phyloP scores from a whole-genome alignment of 257 asterid species.

The Coffea canephora region DNA sequence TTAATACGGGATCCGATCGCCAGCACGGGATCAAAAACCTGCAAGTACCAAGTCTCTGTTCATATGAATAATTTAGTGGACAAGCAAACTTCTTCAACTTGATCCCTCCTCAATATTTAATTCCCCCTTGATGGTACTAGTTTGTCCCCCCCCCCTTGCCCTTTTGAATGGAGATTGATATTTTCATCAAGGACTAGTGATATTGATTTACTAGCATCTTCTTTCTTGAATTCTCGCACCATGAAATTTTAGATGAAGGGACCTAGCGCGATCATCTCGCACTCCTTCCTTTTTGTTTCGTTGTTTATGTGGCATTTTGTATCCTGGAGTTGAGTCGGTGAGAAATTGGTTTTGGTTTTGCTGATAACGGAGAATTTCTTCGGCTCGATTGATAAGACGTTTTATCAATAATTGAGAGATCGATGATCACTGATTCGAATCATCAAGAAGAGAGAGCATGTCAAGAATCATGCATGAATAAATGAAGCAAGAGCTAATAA shows the following conservation, averaged over 20 bases:
- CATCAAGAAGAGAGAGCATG: too few species aligned
- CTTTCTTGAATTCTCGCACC: neutral
- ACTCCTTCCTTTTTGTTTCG: too few species aligned
- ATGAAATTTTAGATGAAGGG: neutral
- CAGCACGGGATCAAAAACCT: conserved; percentile 15
- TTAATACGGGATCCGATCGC: conserved; percentile 30
- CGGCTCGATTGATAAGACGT: too few species aligned
- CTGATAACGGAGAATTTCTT: too few species aligned
- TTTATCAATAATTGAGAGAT: too few species aligned
- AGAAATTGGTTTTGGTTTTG: too few species aligned
- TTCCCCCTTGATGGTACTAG: neutral
- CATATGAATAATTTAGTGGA: neutral
- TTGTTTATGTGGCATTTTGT: too few species aligned
- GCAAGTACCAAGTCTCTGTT: conserved; percentile 18
- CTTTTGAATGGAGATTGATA: neutral
- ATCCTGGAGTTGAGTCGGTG: too few species aligned
- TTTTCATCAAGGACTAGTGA: neutral
- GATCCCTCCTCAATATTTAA: neutral
- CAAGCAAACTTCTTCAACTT: neutral
- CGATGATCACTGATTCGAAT: too few species aligned
- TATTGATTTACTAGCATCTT: neutral
- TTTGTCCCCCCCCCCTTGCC: neutral
- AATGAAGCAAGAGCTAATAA: neutral
- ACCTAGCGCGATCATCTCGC: neutral
- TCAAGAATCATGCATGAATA: too few species aligned